These are phyloP conservation scores for Xylaria palmicola DNA, from an alignment of 495 filamentous ascomycete genomes.

Conservation along the genomic window DNA sequence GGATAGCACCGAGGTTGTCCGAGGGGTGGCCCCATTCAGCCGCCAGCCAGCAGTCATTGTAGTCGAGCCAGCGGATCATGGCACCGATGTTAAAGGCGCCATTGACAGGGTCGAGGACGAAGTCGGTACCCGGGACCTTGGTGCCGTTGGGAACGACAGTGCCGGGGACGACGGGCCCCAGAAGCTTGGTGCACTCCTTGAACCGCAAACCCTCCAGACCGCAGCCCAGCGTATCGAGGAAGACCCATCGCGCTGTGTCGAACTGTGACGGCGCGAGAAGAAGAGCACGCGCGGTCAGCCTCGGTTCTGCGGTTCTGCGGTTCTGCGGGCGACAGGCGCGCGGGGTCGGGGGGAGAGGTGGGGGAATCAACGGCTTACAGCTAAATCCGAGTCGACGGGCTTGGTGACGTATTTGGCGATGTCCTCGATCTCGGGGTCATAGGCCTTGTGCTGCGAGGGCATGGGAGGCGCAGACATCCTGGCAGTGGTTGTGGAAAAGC, in stretches of 20 bases:
- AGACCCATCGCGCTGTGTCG: conserved; percentile 85
- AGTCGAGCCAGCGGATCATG: conserved; percentile 98
- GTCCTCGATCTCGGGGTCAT: conserved; percentile 89
- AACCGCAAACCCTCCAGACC: conserved; percentile 94
- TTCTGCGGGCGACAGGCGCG: not conserved
- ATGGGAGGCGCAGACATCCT: conserved; percentile 51
- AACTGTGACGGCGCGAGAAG: conserved; percentile 55
- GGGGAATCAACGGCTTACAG: conserved; percentile 59
- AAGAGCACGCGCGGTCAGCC: conserved; percentile 30
- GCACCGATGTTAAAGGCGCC: conserved; percentile 98
- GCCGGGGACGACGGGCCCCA: conserved; percentile 90
- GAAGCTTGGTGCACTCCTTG: conserved; percentile 90
- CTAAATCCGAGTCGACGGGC: conserved; percentile 84
- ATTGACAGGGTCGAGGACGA: conserved; percentile 91
- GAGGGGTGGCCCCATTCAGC: conserved; percentile 99
- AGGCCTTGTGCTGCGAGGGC: conserved; percentile 56
- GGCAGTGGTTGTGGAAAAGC: conserved; percentile 58
- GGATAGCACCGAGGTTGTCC: conserved; percentile 93
- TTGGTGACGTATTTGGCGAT: conserved; percentile 93
- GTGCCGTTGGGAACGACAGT: conserved; percentile 92
- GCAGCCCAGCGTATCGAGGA: conserved; percentile 95
- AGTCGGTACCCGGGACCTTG: conserved; percentile 86
- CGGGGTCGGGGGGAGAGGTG: not conserved
- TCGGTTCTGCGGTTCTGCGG: not conserved
- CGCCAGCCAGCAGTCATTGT: conserved; percentile 99